Base-by-base conservation (phyloP, 306 rosid species). In the Castanea crenata region DNA sequence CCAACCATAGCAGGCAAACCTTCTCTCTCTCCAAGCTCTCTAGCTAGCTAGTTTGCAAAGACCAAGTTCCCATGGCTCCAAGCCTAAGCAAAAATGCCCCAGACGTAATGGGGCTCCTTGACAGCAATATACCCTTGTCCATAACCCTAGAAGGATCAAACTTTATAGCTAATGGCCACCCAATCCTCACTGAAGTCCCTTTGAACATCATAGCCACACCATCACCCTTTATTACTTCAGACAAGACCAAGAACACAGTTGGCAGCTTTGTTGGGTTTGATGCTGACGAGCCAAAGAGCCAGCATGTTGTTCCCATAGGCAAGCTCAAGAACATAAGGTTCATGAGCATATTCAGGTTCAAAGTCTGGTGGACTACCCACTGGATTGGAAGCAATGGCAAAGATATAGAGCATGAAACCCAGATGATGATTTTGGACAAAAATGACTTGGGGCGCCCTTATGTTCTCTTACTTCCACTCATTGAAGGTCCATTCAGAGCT, bases 361-460 rank as follows among this genome's bases (percentile, higher is more conserved):
- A 93, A 29, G 72, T 88, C 6, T 89, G 97, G 96, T 93, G 96
- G 96, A 86, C 91, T 80, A 91, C 97, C 23, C 91, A 89, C 9
- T 84, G 96, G 92, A 19, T 35, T 0, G 96, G 97, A 18, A 49
- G 13, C 41, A 81, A 70, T 4, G 97, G 96, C 0, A 14, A 73
- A 2, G 86, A 93, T 14, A 34, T 89, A 3, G 88, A 91, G 44
- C 69, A 87, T 56, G 94, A 89, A 63, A 93, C 96, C 23, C 94
- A 89, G 80, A 73, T 93, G 55, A 84, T 91, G 81, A 77, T 91
- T 5, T 58, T 93, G 0, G 87, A 91, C 19, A 81, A 69, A 18
- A 65, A 80, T 23, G 82, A 81, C 71, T 6, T 41, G 3, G 78
- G 83, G 0, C 86, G 91, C 9, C 93, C 93, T 12, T 90, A 82